Evolutionary conservation across 441 rosid genomes (phyloP).

Genomic region (Rhodomyrtus psidioides): DNA sequence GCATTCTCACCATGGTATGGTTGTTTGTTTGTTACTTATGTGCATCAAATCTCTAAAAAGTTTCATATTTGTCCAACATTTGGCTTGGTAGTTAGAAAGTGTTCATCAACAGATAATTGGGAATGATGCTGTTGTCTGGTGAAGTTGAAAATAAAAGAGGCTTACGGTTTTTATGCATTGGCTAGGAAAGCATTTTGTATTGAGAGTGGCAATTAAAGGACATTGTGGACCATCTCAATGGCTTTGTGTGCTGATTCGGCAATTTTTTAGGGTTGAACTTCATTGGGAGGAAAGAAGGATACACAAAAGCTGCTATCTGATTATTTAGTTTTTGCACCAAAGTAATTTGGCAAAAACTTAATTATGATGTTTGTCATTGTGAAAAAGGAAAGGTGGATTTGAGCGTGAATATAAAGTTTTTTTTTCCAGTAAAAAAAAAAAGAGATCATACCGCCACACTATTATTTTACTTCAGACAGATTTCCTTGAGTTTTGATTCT

Average conservation of each 20-base stretch:
- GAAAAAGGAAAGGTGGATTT: background rate
- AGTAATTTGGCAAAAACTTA: background rate
- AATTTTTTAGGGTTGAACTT: background rate
- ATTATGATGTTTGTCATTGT: background rate
- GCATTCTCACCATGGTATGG: background rate
- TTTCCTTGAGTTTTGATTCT: background rate
- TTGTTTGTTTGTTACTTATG: background rate
- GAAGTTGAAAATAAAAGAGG: background rate
- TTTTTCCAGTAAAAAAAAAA: no score
- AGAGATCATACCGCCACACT: background rate
- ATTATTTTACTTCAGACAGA: background rate
- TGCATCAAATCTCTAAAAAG: background rate
- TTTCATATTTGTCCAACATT: background rate
- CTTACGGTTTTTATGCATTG: background rate
- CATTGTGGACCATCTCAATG: background rate
- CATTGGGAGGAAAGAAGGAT: background rate
- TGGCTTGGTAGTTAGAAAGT: background rate
- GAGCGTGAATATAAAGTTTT: background rate
- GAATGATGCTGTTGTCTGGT: background rate
- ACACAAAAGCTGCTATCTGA: background rate
- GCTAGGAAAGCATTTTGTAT: background rate
- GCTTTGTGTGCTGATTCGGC: background rate
- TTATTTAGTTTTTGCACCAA: background rate
- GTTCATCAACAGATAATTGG: background rate
- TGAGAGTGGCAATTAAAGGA: background rate